These are phyloP conservation scores for Dactylellina leptospora DNA, from an alignment of 2,329 filamentous ascomycete species.

Conservation along the genomic window DNA sequence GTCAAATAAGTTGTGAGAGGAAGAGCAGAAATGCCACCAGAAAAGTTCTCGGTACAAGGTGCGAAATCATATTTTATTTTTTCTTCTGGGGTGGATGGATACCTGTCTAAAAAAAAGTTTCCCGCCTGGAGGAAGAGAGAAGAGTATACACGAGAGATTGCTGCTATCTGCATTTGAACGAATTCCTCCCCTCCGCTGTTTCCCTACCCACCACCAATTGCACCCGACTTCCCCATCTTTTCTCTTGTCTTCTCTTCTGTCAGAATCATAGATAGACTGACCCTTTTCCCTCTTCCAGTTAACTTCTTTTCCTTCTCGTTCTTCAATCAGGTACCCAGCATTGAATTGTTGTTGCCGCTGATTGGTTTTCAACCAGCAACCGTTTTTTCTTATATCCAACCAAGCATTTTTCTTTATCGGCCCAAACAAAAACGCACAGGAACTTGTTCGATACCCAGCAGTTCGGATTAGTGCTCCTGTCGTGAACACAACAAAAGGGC, in stretches of 20 bases:
- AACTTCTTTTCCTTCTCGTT: slow-evolving; percentile 30
- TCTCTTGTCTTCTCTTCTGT: slow-evolving; percentile 26
- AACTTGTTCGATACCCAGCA: slow-evolving; percentile 39
- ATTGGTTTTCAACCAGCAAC: slow-evolving; percentile 34
- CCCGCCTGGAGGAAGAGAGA: slow-evolving; percentile 37
- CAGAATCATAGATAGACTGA: slow-evolving; percentile 52
- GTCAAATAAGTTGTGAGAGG: slow-evolving; percentile 44
- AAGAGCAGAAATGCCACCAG: slow-evolving; percentile 36
- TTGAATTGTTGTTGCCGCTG: slow-evolving; percentile 46
- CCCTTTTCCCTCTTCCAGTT: slow-evolving; percentile 51
- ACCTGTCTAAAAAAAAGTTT: slow-evolving; percentile 51
- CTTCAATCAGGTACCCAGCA: slow-evolving; percentile 38
- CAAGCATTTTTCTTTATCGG: slow-evolving; percentile 24
- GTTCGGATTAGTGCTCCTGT: slow-evolving; percentile 42
- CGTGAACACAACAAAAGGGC: slow-evolving; percentile 32
- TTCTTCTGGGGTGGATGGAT: slow-evolving; percentile 43
- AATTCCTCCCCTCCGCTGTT: slow-evolving; percentile 50
- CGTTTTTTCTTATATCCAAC: slow-evolving; percentile 18
- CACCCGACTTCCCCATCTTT: slow-evolving; percentile 53
- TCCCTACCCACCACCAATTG: slow-evolving; percentile 50
- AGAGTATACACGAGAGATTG: slow-evolving; percentile 46
- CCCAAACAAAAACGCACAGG: slow-evolving; percentile 33
- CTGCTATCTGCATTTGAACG: slow-evolving; percentile 51
- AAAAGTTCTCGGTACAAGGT: slow-evolving; percentile 51
- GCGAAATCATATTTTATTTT: slow-evolving; percentile 49